Evolutionary conservation across 305 asterid genomes (phyloP).

Genomic region (Fraxinus platypoda): DNA sequence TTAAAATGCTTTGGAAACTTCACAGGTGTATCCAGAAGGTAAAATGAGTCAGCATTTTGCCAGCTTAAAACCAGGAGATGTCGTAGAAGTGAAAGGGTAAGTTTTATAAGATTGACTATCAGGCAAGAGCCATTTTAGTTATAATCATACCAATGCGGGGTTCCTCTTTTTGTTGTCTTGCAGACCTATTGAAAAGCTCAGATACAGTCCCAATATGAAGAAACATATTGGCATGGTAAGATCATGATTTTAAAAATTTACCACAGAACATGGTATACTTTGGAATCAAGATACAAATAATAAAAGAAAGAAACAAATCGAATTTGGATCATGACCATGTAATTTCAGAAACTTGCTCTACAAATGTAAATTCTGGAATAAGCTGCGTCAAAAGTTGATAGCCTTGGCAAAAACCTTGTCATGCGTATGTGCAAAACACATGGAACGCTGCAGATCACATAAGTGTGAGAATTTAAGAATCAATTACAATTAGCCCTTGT

Average conservation of each 20-base stretch:
- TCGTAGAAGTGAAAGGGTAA: conserved; percentile 90
- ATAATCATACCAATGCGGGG: conserved; percentile 14
- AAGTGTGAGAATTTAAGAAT: neutral
- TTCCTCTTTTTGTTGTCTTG: conserved; percentile 11
- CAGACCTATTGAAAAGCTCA: conserved; percentile 90
- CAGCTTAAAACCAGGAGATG: conserved; percentile 85
- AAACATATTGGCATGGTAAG: conserved; percentile 96
- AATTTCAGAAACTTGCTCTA: neutral
- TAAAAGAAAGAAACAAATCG: conserved; percentile 2
- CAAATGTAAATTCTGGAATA: neutral
- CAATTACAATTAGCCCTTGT: neutral
- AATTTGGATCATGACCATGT: conserved; percentile 2
- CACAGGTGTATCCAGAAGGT: conserved; percentile 92
- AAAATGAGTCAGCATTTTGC: conserved; percentile 98
- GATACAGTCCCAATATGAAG: conserved; percentile 89
- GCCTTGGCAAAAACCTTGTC: neutral
- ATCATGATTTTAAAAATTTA: conserved; percentile 11
- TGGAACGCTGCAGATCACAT: neutral
- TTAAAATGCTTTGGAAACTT: conserved; percentile 23
- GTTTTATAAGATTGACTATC: conserved; percentile 25
- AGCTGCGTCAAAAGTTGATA: neutral
- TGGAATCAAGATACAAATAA: neutral
- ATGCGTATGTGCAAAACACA: neutral
- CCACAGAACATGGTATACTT: conserved; percentile 9
- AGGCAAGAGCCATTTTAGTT: neutral